Evolutionary conservation across 1,139 yeast species (phyloP), one percentile per base, ranked within the genome.

Genomic region (Protomyces gravidus): DNA sequence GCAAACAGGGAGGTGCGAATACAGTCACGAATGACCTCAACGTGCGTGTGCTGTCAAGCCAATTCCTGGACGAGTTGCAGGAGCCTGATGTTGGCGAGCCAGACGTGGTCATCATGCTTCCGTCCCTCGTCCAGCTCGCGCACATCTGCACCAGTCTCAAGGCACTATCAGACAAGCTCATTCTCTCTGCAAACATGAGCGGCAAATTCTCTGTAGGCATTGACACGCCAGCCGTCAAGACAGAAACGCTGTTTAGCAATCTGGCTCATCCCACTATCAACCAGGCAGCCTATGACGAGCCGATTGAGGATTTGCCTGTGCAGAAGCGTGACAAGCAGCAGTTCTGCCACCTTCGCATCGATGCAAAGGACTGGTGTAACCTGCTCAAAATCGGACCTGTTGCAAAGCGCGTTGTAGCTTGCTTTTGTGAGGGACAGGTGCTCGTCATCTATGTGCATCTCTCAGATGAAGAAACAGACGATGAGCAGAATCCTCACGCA

Each of bases 381-480:
- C 70, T 70, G n/a, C 62, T 75, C 25, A 68, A 67, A 32, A 65
- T 69, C 21, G 67, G 69, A 26, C 45, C 63, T 6, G 64, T 67
- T 23, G 68, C 69, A 28, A 67, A 66, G 47, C 67, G 69, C 23
- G 65, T 73, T 28, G 67, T 73, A 2, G 57, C 74, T 9, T 75
- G 76, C 42, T 64, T 74, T 13, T 64, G 68, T 36, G 67, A 73
- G 57, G 65, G 65, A 9, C 65, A 65, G 15, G 69, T 71, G 3
- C 63, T 73, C 19, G 69, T 70, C 9, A 66, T 72, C 17, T 72
- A 72, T 53, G 74, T 71, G 55, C 70, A 68, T 48, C 57, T 73
- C 5, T 64, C 67, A n/a, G 62, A 63, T n/a, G 68, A 64, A 5
- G 65, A 65, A 3, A 66, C 63, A 6, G 42, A 19, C 13, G 58